Conservation (phyloP, 164 flowering plant species). For the Vitis vinifera region ASM3070453v1 NC_081809.1:277501-278000, state of each 20-base stretch:
- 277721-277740: background rate
- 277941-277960: slow-evolving; percentile 28
- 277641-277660: background rate
- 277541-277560: background rate
- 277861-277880: slow-evolving; percentile 23
- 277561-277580: background rate
- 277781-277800: background rate
- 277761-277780: slow-evolving; percentile 3
- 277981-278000: slow-evolving; percentile 12
- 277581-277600: background rate
- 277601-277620: background rate
- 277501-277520: background rate
- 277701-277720: slow-evolving; percentile 5
- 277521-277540: too few species aligned
- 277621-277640: background rate
- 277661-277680: background rate
- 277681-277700: background rate
- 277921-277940: slow-evolving; percentile 28
- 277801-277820: slow-evolving; percentile 20
- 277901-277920: slow-evolving; percentile 41
- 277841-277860: slow-evolving; percentile 16
- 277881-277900: background rate
- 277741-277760: background rate
- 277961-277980: slow-evolving; percentile 31
- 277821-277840: slow-evolving; percentile 19